Evolutionary conservation across 1,284 basidiomycete species (phyloP), one percentile per base, ranked within the genome.

Genomic region (Ustilago tritici): DNA sequence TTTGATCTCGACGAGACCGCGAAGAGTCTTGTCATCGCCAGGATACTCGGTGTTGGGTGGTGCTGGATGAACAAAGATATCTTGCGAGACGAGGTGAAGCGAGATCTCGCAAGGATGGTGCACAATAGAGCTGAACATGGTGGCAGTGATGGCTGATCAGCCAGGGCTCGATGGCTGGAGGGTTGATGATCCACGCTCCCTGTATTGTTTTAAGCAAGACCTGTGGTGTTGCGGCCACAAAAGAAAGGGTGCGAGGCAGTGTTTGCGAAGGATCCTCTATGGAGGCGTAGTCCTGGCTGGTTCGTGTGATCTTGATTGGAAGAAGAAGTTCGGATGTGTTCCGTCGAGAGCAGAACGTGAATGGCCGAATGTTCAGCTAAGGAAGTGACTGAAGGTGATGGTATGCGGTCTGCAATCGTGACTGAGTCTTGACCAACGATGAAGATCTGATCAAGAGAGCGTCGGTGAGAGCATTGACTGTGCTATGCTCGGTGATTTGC

Each of bases 1-100:
- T 47, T 82, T 79, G 61, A 86, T 80, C 66, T 86, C 84, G 38
- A 86, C 80, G 23, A 86, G 72, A 35, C 84, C 84, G 19, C 74
- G 69, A n/a, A 86, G 76, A 3, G 81, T 79, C 74, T 85, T 72
- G 76, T 86, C 84, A 38, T 84, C 69, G 38, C 78, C 81, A 15
- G 82, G 80, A 11, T 76, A 34, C 40, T 82, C 80, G n/a, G 64
- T 40, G 40, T 73, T 71, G 23, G 74, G 69, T 2, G 79, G 77
- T 15, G 84, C 76, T 17, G 82, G 82, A 50, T 80, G 75, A 56
- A 84, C 60, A 64, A 85, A 84, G 62, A 85, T 73, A 62, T 84
- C 81, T 34, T 84, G 80, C 36, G 77, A 77, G 53, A 78, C 70
- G 35, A 86, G 73, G 49, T 86, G 84, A 7, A 86, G 67, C 50